Conservation (phyloP, 2,329 filamentous ascomycete genomes). For the Ophiostoma triangulosporum region DNA sequence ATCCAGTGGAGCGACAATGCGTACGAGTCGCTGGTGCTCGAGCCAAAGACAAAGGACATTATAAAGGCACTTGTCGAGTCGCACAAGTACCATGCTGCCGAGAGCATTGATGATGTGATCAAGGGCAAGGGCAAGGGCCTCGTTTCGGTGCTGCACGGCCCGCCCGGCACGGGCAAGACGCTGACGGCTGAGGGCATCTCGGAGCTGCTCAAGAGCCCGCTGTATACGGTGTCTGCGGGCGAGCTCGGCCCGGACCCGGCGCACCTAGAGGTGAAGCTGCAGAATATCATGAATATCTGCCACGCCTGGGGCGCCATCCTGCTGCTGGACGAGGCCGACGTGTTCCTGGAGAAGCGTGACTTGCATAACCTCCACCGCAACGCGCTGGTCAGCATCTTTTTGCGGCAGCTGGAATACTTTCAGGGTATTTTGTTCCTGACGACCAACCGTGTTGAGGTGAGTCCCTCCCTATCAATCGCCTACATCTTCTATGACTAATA, state of each 20-base stretch:
- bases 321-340: slow-evolving; percentile 39
- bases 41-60: slow-evolving; percentile 45
- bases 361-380: slow-evolving; percentile 33
- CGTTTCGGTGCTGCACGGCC: slow-evolving; percentile 70
- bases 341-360: slow-evolving; percentile 35
- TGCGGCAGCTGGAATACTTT: slow-evolving; percentile 80
- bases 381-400: slow-evolving; percentile 56
- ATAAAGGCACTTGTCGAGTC: slow-evolving; percentile 73
- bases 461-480: slow-evolving; percentile 11
- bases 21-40: slow-evolving; percentile 68
- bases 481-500: not conserved
- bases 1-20: slow-evolving; percentile 77
- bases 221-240: slow-evolving; percentile 40
- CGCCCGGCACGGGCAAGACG: slow-evolving; percentile 34
- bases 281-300: slow-evolving; percentile 32
- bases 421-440: slow-evolving; percentile 84
- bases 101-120: slow-evolving; percentile 72
- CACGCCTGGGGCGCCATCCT: slow-evolving; percentile 37
- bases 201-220: slow-evolving; percentile 31
- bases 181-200: slow-evolving; percentile 28
- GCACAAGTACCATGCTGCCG: slow-evolving; percentile 68
- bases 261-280: slow-evolving; percentile 32
- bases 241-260: slow-evolving; percentile 33
- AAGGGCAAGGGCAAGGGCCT: slow-evolving; percentile 78
- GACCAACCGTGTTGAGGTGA: slow-evolving; percentile 65